Percentiles rank a stretch among this genome's conserved stretches.
phyloP scores from a whole-genome alignment of 306 rosid genomes.

The Elaeagnus macrophylla region DNA sequence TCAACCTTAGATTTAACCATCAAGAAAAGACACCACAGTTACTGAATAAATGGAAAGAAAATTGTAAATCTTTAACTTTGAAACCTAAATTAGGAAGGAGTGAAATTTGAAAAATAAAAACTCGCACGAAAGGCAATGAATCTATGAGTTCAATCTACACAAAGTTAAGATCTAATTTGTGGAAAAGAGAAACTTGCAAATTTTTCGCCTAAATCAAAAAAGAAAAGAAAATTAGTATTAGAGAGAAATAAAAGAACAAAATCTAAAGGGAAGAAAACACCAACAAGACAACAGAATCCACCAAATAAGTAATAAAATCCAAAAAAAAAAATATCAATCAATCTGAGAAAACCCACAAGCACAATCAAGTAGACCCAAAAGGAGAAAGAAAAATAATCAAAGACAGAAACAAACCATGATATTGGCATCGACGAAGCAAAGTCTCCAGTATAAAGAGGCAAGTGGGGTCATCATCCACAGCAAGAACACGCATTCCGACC shows the following conservation, averaged over 20 bases:
- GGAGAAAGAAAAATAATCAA: background rate
- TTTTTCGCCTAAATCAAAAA: background rate
- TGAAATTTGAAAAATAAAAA: background rate
- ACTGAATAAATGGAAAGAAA: too few species aligned
- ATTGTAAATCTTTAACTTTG: background rate
- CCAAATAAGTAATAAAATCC: constrained; percentile 3
- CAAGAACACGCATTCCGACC: constrained; percentile 91
- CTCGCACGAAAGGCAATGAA: background rate
- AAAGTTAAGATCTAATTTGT: background rate
- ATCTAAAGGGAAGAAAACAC: background rate
- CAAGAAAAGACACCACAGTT: too few species aligned
- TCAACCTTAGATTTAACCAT: too few species aligned
- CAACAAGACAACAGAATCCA: background rate
- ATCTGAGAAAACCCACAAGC: constrained; percentile 7
- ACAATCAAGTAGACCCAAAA: background rate
- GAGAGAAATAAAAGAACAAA: background rate
- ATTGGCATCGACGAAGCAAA: constrained; percentile 76
- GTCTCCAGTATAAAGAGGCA: constrained; percentile 68
- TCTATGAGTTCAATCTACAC: constrained; percentile 4
- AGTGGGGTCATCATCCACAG: constrained; percentile 88
- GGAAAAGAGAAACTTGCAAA: background rate
- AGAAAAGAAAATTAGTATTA: background rate
- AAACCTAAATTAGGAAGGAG: background rate
- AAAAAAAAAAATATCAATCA: constrained; percentile 7
- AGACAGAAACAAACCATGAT: constrained; percentile 54